These are phyloP conservation scores for Agarophyton chilense DNA, from an alignment of 23 red algal genomes.

Conservation along the genomic window DNA sequence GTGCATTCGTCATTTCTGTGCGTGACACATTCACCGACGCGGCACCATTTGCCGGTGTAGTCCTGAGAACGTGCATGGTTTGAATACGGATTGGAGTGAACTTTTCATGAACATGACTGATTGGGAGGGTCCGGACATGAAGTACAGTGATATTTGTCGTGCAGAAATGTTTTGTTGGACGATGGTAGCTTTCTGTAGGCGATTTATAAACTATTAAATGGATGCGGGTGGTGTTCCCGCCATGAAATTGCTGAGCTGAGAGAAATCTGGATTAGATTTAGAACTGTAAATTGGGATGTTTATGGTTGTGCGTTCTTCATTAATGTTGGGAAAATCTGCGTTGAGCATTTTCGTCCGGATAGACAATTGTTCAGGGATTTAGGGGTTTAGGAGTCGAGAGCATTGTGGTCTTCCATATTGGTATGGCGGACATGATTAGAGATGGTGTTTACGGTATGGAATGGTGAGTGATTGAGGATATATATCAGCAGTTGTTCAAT, in stretches of 20 bases:
- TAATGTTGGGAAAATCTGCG: not conserved
- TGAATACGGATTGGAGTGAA: not conserved
- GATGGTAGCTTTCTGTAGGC: not conserved
- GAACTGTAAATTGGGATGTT: not conserved
- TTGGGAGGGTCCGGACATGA: not conserved
- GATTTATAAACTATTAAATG: not conserved
- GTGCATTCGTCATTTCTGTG: constrained; percentile 12
- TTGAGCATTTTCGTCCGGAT: not conserved
- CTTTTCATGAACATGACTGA: not conserved
- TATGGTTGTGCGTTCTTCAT: not conserved
- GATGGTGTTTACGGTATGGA: not conserved
- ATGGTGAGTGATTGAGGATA: not conserved
- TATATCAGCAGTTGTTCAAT: not conserved
- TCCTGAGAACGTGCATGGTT: not conserved
- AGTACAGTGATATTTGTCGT: not conserved
- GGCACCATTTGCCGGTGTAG: constrained; percentile 24
- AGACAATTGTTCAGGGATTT: not conserved
- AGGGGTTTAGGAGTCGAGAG: not conserved
- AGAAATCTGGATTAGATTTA: not conserved
- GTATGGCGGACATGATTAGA: not conserved
- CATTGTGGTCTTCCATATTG: constrained; percentile 3
- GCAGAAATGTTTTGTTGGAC: not conserved
- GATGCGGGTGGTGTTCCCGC: not conserved
- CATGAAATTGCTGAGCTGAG: not conserved
- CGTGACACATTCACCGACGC: not conserved